Percentiles rank a stretch among this genome's conserved stretches.
Conservation (phyloP, 441 rosid genomes). For the Bruguiera hainesii region DNA sequence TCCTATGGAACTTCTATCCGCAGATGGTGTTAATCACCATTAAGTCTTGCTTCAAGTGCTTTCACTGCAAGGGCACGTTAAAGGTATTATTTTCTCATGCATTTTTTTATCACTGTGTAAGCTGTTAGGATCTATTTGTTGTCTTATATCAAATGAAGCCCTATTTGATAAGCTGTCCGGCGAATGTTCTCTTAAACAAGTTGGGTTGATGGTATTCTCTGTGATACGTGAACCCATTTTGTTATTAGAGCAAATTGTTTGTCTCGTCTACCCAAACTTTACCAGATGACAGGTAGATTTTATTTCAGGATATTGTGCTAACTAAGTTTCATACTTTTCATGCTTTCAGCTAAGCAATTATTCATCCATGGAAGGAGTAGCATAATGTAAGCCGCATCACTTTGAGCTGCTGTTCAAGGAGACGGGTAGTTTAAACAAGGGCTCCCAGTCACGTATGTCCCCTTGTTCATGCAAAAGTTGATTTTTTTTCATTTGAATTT, state of each 20-base stretch:
- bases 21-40: conserved; percentile 80
- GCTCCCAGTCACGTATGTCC: conserved; percentile 79
- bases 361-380: conserved; percentile 95
- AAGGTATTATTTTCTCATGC: conserved; percentile 39
- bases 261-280: background rate
- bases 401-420: conserved; percentile 96
- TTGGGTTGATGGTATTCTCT: background rate
- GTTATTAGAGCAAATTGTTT: conserved; percentile 8
- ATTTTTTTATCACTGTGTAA: background rate
- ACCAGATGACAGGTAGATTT: background rate
- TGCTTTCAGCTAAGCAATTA: conserved; percentile 75
- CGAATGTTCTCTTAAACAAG: background rate
- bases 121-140: background rate
- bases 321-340: conserved; percentile 12
- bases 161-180: background rate
- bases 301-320: conserved; percentile 13
- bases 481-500: conserved; percentile 4
- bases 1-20: conserved; percentile 82
- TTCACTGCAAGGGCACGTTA: conserved; percentile 86
- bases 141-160: background rate
- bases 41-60: conserved; percentile 89
- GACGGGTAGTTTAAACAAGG: conserved; percentile 84
- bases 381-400: conserved; percentile 85
- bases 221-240: background rate
- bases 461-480: conserved; percentile 7